Evolutionary conservation across 2,329 filamentous ascomycete species (phyloP), one percentile per base, ranked within the genome.

Genomic region (Mollisia scopiformis): DNA sequence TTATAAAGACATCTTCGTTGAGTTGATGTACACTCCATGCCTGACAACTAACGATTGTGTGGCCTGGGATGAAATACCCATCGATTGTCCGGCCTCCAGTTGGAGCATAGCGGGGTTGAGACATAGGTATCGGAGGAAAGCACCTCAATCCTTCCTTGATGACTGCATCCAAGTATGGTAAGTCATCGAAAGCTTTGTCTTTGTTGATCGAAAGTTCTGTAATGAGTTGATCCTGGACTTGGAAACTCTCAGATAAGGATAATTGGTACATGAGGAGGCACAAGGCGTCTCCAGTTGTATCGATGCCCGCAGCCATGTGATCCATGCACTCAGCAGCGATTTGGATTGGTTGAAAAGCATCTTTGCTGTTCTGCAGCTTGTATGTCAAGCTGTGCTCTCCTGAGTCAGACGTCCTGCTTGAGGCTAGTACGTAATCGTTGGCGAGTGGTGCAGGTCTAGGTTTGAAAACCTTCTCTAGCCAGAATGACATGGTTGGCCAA

Each of bases 401-500:
- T 0, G 82, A 73, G 23, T 82, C 76, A 10, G 75, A 73, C 57
- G 79, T 77, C 39, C 75, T 73, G 55, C 78, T 80, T 16, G 82
- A 81, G 11, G 80, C 75, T 14, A 87, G 74, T 14, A 89, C 86
- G 65, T 87, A 86, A 25, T 79, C 70, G 67, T 88, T 83, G 11
- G 86, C 83, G 46, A 87, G 73, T 0, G 87, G 87, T 1, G 65
- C 58, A 11, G 63, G 61, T 27, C 64, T 57, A 10, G 67, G 64
- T 69, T 90, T 88, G 75, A 97, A 95, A 69, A 92, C 88, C 76
- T 95, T 96, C 81, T 89, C 94, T 74, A 98, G 96, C 2, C 93
- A 96, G 75, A 96, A 96, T 77, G 97, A 93, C 73, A 98, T 96
- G 41, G 93, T 97, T 41, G 94, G 94, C 76, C 97, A 97, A 79